A percentile compares a stretch with the other conserved stretches of the same genome.
phyloP scores from a whole-genome alignment of 2,329 filamentous ascomycete species.

The Fusarium marasasianum region DNA sequence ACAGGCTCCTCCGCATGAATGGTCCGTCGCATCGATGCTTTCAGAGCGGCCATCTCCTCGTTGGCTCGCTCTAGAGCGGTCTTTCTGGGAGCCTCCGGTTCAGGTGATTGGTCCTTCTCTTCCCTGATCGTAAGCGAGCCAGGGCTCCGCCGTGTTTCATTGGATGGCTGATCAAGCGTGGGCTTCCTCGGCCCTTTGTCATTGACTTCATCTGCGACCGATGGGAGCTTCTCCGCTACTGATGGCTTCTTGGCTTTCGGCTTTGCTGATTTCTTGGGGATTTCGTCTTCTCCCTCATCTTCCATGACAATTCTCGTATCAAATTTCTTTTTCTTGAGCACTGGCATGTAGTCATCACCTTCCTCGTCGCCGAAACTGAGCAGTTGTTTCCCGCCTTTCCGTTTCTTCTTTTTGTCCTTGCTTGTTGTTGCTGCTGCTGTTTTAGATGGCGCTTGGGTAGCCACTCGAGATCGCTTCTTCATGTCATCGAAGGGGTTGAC shows the following conservation, averaged over 20 bases:
- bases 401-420: conserved; percentile 73
- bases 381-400: conserved; percentile 78
- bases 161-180: background rate
- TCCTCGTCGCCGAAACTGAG: conserved; percentile 82
- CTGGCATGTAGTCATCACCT: conserved; percentile 61
- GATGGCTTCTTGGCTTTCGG: conserved; percentile 46
- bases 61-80: conserved; percentile 75
- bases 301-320: conserved; percentile 77
- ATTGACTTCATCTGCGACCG: conserved; percentile 24
- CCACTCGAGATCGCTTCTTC: conserved; percentile 72
- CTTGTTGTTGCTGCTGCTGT: conserved; percentile 42
- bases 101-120: conserved; percentile 33
- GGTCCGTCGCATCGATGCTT: conserved; percentile 81
- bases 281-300: conserved; percentile 50
- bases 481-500: conserved; percentile 87
- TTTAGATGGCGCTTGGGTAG: conserved; percentile 56
- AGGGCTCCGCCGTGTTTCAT: conserved; percentile 17
- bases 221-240: conserved; percentile 31
- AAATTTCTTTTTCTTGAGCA: conserved; percentile 80
- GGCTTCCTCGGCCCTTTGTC: background rate
- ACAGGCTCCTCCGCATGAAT: conserved; percentile 58
- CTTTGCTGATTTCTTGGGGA: conserved; percentile 40
- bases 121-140: conserved; percentile 21
- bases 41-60: conserved; percentile 81
- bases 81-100: conserved; percentile 51